These are phyloP conservation scores for Helenozyma rhizophorensis DNA, from an alignment of 805 yeast species.

Conservation along the genomic window DNA sequence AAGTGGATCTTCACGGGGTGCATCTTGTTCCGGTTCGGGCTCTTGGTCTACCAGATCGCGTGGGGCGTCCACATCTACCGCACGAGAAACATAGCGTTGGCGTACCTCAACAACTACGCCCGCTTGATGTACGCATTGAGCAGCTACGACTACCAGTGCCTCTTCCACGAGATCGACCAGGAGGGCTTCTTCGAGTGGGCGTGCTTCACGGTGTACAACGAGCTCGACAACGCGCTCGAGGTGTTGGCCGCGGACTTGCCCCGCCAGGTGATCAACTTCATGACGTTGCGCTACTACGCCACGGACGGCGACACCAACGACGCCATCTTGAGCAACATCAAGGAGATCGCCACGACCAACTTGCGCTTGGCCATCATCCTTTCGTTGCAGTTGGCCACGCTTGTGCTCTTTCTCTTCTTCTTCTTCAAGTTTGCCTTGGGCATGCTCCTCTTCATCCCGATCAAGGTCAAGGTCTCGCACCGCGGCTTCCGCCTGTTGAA, in stretches of 20 bases:
- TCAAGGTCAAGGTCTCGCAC: conserved; percentile 40
- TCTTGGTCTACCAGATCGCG: conserved; percentile 52
- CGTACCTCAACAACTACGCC: conserved; percentile 66
- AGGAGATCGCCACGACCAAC: conserved; percentile 55
- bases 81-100: conserved; percentile 61
- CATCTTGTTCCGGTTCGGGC: conserved; percentile 62
- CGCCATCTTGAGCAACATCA: conserved; percentile 45
- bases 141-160: conserved; percentile 63
- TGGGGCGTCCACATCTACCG: conserved; percentile 55
- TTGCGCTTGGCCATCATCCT: conserved; percentile 65
- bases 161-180: conserved; percentile 62
- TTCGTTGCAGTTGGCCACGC: conserved; percentile 71
- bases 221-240: conserved; percentile 56
- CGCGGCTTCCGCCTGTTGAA: conserved; percentile 44
- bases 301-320: conserved; percentile 43
- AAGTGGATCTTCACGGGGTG: conserved; percentile 79
- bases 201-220: conserved; percentile 60
- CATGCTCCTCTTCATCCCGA: conserved; percentile 46
- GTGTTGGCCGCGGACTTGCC: conserved; percentile 80
- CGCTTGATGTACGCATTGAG: conserved; percentile 51
- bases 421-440: conserved; percentile 54
- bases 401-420: conserved; percentile 69
- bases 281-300: conserved; percentile 56
- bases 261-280: conserved; percentile 77
- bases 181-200: conserved; percentile 63